Evolutionary conservation across 2,329 filamentous ascomycete species (phyloP).

Genomic region (Botryotinia globosa): DNA sequence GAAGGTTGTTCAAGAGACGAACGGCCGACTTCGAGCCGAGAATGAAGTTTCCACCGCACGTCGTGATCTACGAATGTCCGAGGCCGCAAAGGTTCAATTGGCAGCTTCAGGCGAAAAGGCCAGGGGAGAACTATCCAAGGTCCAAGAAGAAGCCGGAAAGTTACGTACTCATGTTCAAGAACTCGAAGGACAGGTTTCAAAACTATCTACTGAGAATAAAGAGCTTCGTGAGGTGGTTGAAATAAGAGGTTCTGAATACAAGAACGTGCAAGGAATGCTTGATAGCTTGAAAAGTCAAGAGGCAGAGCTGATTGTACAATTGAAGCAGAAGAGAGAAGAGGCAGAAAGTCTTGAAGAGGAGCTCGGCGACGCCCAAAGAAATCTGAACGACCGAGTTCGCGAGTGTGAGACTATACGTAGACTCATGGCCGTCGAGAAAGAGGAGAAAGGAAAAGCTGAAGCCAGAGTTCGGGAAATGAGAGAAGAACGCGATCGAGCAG

Average conservation of each 20-base stretch:
- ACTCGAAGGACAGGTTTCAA: constrained; percentile 70
- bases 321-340: constrained; percentile 81
- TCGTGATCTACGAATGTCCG: constrained; percentile 73
- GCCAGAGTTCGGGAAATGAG: constrained; percentile 83
- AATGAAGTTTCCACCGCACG: constrained; percentile 72
- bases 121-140: constrained; percentile 64
- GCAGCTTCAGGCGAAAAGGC: constrained; percentile 70
- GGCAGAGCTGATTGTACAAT: constrained; percentile 81
- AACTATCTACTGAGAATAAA: constrained; percentile 65
- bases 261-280: constrained; percentile 79
- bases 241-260: constrained; percentile 81
- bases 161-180: constrained; percentile 61
- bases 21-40: constrained; percentile 69
- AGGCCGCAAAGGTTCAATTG: constrained; percentile 76
- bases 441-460: constrained; percentile 79
- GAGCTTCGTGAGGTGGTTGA: constrained; percentile 75
- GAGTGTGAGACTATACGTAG: constrained; percentile 95
- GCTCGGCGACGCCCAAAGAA: constrained; percentile 78
- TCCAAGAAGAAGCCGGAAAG: constrained; percentile 70
- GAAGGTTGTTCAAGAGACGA: constrained; percentile 72
- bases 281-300: constrained; percentile 92
- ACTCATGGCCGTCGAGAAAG: constrained; percentile 81
- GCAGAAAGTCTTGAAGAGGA: constrained; percentile 90
- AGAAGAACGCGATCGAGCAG: constrained; percentile 85
- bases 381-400: constrained; percentile 82